Conservation (phyloP, 2,329 filamentous ascomycete species). For the Alternaria sp. region DNA sequence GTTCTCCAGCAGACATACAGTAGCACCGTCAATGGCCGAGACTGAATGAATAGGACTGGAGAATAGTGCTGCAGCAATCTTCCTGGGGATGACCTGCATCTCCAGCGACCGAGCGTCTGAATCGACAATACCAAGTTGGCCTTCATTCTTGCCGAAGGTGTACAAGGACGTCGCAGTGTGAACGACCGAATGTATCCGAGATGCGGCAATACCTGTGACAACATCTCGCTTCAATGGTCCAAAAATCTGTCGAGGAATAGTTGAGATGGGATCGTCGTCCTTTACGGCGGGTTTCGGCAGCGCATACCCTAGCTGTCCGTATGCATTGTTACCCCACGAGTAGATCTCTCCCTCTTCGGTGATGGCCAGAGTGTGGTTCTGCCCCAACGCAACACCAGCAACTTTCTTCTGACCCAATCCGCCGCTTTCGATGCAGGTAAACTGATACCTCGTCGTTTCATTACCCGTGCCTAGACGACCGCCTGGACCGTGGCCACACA, state of each 20-base stretch:
- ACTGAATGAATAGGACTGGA: constrained; percentile 77
- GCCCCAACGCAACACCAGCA: constrained; percentile 81
- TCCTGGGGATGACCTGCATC: constrained; percentile 81
- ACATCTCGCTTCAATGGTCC: constrained; percentile 87
- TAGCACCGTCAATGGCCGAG: constrained; percentile 89
- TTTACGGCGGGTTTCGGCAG: constrained; percentile 72
- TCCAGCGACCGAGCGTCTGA: constrained; percentile 92
- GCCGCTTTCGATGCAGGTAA: constrained; percentile 81
- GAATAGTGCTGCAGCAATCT: constrained; percentile 86
- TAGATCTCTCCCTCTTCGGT: constrained; percentile 89
- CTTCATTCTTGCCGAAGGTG: constrained; percentile 94
- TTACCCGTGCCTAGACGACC: constrained; percentile 89
- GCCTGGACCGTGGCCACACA: constrained; percentile 90
- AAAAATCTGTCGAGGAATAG: constrained; percentile 86
- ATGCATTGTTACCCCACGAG: constrained; percentile 91
- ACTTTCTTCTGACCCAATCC: constrained; percentile 77
- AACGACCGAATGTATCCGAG: constrained; percentile 88
- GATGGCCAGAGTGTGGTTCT: constrained; percentile 89
- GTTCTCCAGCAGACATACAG: constrained; percentile 83
- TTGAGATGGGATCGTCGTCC: constrained; percentile 86
- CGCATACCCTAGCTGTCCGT: constrained; percentile 85
- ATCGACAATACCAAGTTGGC: constrained; percentile 92
- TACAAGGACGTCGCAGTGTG: constrained; percentile 84
- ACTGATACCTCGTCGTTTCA: constrained; percentile 88
- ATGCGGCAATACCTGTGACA: constrained; percentile 85